Evolutionary conservation across 2,329 filamentous ascomycete genomes (phyloP), one percentile per base, ranked within the genome.

Genomic region (Chrysoporthe deuterocubensis): DNA sequence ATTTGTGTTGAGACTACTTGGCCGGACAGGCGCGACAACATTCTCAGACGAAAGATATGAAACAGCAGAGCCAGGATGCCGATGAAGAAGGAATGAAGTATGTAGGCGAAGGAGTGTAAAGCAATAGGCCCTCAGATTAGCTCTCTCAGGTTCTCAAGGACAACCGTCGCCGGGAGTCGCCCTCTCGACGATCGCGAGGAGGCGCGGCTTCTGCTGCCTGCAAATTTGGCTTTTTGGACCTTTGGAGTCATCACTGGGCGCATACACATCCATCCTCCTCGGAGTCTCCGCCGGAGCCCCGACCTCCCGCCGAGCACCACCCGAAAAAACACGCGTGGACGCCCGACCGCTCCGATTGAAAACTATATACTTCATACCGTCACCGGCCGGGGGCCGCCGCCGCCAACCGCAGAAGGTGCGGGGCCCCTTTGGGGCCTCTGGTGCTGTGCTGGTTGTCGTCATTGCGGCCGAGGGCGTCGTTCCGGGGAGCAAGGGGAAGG

Each of bases 181-280:
- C 37, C 60, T 66, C 65, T 65, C 59, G 65, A 34, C 54, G 60
- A 50, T 43, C 1, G 48, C 65, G 56, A 52, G 34, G 54, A 48
- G 52, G 40, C 65, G 57, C 71, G 72, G 65, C 67, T 69, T 74
- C 75, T 71, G 77, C 73, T 78, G 77, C 71, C 78, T 79, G 76
- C 78, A 79, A 79, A 78, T 79, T 79, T 79, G 78, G 78, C 78
- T 79, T 79, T 78, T 77, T 76, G 78, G 74, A 75, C 73, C 74
- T 73, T 71, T 72, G 67, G 64, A 66, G 72, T 79, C 78, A 79
- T 79, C 78, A 79, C 74, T 71, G 76, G 75, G 77, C 74, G 63
- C 37, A 37, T 52, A 66, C 67, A 67, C 32, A 63, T 44, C 44
- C 50, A 18, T n/a, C 48, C n/a, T 50, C 43, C 9, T 48, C 43